These are phyloP conservation scores for Citrus australasica DNA, from an alignment of 345 rosid genomes.

Conservation along the genomic window DNA sequence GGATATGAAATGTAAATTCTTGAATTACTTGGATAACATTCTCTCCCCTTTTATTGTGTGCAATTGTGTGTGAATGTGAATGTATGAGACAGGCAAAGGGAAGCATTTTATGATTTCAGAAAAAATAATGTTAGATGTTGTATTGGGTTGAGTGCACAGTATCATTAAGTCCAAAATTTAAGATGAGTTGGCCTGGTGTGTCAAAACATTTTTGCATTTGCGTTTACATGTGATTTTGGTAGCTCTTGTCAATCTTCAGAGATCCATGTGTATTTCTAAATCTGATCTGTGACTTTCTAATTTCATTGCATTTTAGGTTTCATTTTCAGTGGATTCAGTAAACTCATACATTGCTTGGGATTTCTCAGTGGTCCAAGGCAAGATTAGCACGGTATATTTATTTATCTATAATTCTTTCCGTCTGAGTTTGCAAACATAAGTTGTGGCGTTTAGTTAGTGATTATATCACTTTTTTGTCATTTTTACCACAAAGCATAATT, in stretches of 20 bases:
- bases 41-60: background rate
- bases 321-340: conserved; percentile 74
- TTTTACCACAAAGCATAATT: background rate
- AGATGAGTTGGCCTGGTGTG: background rate
- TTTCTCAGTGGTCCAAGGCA: conserved; percentile 81
- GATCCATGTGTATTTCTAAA: background rate
- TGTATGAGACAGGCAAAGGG: background rate
- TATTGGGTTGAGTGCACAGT: background rate
- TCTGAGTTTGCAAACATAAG: conserved; percentile 1
- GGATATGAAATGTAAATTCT: background rate
- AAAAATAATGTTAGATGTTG: background rate
- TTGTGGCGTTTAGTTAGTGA: background rate
- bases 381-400: conserved; percentile 64
- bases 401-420: conserved; percentile 14
- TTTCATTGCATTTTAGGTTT: conserved; percentile 46
- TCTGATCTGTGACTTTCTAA: background rate
- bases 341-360: conserved; percentile 99
- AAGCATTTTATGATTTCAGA: background rate
- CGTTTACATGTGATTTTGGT: background rate
- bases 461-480: background rate
- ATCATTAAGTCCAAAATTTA: background rate
- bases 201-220: background rate
- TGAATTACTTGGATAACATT: background rate
- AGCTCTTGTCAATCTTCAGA: background rate
- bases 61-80: too few relatives aligned